Conservation (phyloP, 306 rosid genomes). For the Vigna unguiculata region DNA sequence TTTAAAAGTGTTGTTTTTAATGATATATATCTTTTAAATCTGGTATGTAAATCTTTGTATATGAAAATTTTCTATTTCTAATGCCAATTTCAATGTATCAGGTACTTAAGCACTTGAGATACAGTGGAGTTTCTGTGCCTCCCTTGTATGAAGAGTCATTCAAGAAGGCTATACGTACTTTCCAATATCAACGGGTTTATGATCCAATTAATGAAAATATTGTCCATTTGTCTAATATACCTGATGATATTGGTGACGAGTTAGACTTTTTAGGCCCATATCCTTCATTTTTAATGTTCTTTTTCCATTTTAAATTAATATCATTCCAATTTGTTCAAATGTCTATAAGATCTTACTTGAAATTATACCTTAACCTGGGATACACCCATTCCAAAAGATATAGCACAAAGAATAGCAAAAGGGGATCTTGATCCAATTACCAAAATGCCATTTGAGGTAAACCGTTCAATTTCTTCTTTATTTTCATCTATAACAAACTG, state of each 20-base stretch:
- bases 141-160: constrained; percentile 84
- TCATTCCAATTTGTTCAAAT: constrained; percentile 38
- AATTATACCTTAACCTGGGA: constrained; percentile 63
- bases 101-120: constrained; percentile 88
- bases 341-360: constrained; percentile 37
- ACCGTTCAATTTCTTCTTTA: constrained; percentile 19
- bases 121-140: constrained; percentile 80
- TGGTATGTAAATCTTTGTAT: not conserved
- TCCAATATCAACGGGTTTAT: constrained; percentile 85
- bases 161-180: constrained; percentile 84
- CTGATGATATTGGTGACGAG: constrained; percentile 61
- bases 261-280: constrained; percentile 94
- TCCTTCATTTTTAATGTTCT: constrained; percentile 58
- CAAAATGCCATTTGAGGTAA: constrained; percentile 80
- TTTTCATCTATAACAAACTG: constrained; percentile 3
- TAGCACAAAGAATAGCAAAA: constrained; percentile 87
- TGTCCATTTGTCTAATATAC: constrained; percentile 66
- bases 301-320: constrained; percentile 14
- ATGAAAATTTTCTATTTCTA: constrained; percentile 37
- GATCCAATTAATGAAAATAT: constrained; percentile 73
- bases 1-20: not conserved
- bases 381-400: constrained; percentile 71
- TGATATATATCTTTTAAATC: not conserved
- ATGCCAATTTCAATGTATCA: constrained; percentile 50
- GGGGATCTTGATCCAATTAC: constrained; percentile 93